Conservation (phyloP, 129 eudicot genomes). For the Flaveria brownii region DNA sequence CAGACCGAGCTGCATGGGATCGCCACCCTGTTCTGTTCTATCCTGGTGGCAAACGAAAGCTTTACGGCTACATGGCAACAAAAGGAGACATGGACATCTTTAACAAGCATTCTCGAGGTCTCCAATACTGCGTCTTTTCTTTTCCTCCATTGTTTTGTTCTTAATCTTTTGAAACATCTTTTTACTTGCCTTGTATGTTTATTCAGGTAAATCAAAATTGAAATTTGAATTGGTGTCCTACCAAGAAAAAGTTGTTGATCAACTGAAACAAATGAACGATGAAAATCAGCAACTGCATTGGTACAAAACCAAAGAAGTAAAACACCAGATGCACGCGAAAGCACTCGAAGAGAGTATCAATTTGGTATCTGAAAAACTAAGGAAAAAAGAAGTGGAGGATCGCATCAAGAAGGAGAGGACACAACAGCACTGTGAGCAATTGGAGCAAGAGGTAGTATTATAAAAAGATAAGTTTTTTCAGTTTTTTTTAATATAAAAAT, state of each 20-base stretch:
- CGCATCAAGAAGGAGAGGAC: conserved; percentile 52
- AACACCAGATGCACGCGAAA: conserved; percentile 49
- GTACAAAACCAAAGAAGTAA: conserved; percentile 45
- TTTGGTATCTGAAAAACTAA: conserved; percentile 42
- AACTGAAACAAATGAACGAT: conserved; percentile 70
- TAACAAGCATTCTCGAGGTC: conserved; percentile 71
- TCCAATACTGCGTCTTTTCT: conserved; percentile 3
- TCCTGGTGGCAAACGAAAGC: conserved; percentile 70
- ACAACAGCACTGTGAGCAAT: conserved; percentile 53
- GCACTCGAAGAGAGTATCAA: conserved; percentile 56
- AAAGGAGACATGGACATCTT: conserved; percentile 59
- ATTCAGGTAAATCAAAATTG: conserved; percentile 56
- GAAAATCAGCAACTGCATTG: conserved; percentile 66
- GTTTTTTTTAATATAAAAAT: not conserved
- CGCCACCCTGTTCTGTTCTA: conserved; percentile 33
- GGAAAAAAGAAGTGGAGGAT: conserved; percentile 51
- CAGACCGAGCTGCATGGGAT: conserved; percentile 66
- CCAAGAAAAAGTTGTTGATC: conserved; percentile 55
- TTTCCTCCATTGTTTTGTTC: not conserved
- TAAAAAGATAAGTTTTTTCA: not conserved
- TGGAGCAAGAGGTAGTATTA: conserved; percentile 58
- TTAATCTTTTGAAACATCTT: not conserved
- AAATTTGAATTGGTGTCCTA: conserved; percentile 68
- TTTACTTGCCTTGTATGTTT: conserved; percentile 17
- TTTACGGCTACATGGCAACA: conserved; percentile 78